Base-by-base conservation (phyloP, 805 yeast species). In the Peterozyma toletana region DNA sequence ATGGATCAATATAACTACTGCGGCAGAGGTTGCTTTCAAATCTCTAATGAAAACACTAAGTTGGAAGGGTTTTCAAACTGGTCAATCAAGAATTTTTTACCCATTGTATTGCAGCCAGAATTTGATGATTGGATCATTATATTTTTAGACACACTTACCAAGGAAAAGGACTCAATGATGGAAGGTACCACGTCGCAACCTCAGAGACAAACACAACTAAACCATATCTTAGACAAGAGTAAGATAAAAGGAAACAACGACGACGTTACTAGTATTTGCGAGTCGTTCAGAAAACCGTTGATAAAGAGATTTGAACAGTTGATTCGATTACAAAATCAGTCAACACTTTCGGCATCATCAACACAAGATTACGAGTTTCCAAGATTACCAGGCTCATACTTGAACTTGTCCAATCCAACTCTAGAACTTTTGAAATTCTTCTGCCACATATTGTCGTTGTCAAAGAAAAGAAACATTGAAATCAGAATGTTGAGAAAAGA, bases 1-100 rank as follows among this genome's bases (percentile, higher is more conserved):
- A 86, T 91, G 95, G 96, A 93, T 58, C 81, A 83, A 52, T 78
- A 77, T 54, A 93, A 93, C 56, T 89, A 72, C 60, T 85, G 95
- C 37, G 99, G 99, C 6, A 60, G 80, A 40, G 68, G 67, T 47
- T 75, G 80, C 53, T 53, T 55, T 15, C 67, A 67, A 43, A 73
- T 77, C 41, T 68, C 63, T 42, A 67, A 64, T 3, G 73, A 70
- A 14, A 53, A 60, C 5, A 80, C 74, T 51, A 60, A 64, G 29
- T 59, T 77, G 47, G 59, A 60, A 10, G 80, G 86, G 1, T 70
- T 63, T 40, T 74, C 75, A 45, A 63, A 79, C 40, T 93, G 99
- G 99, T 93, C 86, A 46, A 72, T 93, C 16, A 76, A 78, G 46
- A 67, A 76, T 31, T 86, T 77, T 51, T 63, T 93, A 36, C 97